These are phyloP conservation scores for Acanthamoeba castellanii DNA, from an alignment of 208 protist species.

Conservation along the genomic window DNA sequence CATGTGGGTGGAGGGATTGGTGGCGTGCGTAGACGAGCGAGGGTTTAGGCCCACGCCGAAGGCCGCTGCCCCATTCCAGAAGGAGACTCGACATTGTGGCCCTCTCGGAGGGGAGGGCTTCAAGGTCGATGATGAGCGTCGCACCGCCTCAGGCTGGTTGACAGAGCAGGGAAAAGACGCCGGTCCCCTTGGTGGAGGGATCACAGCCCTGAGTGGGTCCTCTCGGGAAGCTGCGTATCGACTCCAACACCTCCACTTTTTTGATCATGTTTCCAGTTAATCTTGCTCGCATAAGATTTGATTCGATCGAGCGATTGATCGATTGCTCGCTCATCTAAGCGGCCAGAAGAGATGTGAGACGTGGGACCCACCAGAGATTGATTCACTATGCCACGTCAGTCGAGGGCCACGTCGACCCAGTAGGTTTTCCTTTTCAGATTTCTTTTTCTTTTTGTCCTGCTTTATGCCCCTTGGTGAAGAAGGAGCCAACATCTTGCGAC, in stretches of 20 bases:
- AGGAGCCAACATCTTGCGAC: background rate
- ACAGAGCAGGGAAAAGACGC: conserved; percentile 44
- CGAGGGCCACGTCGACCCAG: no score
- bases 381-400: background rate
- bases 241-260: no score
- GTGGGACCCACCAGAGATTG: no score
- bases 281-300: no score
- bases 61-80: conserved; percentile 36
- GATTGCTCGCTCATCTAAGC: no score
- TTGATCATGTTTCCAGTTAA: no score
- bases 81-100: conserved; percentile 23
- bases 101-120: conserved; percentile 22
- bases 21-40: background rate
- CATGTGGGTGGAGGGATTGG: conserved; percentile 38
- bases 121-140: conserved; percentile 40
- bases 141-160: conserved; percentile 34
- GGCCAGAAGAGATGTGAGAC: no score
- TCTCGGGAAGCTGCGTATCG: no score
- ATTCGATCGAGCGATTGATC: no score
- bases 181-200: conserved; percentile 39
- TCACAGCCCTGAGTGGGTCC: no score
- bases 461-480: background rate
- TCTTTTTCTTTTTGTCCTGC: background rate
- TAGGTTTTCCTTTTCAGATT: background rate
- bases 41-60: conserved; percentile 25